A percentile compares a stretch with the other conserved stretches of the same genome.
phyloP scores from a whole-genome alignment of 2,329 filamentous ascomycete genomes.

The Verticillium nonalfalfae region DNA sequence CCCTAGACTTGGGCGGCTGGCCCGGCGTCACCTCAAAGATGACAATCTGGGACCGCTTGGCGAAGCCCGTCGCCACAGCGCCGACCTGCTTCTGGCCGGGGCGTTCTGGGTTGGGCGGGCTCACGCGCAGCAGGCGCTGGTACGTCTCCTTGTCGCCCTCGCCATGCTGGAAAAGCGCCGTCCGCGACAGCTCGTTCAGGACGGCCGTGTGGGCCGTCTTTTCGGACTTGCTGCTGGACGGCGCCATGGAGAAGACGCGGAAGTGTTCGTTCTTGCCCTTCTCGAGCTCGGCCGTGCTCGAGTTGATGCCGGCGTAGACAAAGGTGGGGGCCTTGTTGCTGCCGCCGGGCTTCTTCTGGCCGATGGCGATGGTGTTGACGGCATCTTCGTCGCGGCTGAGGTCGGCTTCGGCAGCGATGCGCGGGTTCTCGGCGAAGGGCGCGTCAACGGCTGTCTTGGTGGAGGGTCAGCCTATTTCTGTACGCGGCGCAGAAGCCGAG shows the following conservation, averaged over 20 bases:
- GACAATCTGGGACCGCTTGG: constrained; percentile 70
- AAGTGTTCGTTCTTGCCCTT: constrained; percentile 81
- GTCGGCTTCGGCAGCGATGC: constrained; percentile 64
- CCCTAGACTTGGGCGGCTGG: constrained; percentile 40
- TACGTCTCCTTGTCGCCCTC: constrained; percentile 47
- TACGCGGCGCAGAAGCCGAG: background rate
- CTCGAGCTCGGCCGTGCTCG: constrained; percentile 63
- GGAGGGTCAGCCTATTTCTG: constrained; percentile 3
- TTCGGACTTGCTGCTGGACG: constrained; percentile 17
- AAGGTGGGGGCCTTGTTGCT: constrained; percentile 40
- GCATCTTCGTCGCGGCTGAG: constrained; percentile 83
- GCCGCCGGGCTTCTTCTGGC: constrained; percentile 49
- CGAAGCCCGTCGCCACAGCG: constrained; percentile 72
- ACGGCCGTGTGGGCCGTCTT: constrained; percentile 20
- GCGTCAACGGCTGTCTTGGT: constrained; percentile 64
- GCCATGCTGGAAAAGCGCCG: constrained; percentile 43
- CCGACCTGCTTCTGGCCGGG: constrained; percentile 58
- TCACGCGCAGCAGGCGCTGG: constrained; percentile 52
- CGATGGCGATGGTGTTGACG: constrained; percentile 73
- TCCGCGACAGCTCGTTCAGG: constrained; percentile 42
- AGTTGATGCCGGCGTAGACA: constrained; percentile 77
- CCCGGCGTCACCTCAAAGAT: constrained; percentile 64
- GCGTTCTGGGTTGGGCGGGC: constrained; percentile 29
- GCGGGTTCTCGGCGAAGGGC: constrained; percentile 52
- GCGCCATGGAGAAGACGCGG: constrained; percentile 60